Conservation (phyloP, 805 yeast species). For the Starmerella cellae region DNA sequence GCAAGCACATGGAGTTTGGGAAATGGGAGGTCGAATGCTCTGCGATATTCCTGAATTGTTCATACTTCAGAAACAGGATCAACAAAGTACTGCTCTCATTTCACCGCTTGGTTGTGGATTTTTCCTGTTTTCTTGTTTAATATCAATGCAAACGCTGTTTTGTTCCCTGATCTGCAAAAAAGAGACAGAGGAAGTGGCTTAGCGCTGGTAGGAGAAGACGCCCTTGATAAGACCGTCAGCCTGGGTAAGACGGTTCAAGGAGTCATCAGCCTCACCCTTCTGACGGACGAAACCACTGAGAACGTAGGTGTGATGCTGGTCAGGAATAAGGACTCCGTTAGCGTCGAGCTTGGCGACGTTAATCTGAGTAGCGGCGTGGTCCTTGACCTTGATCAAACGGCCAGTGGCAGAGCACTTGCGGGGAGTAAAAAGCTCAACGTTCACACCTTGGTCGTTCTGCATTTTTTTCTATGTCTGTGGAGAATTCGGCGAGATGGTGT, state of each 20-base stretch:
- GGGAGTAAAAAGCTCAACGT: conserved; percentile 99
- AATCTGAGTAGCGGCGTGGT: conserved; percentile 98
- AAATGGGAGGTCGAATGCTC: no score
- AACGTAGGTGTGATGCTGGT: conserved; percentile 87
- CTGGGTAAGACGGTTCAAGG: conserved; percentile 98
- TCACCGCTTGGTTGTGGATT: no score
- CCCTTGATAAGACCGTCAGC: conserved; percentile 95
- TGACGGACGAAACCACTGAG: conserved; percentile 94
- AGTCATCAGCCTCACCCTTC: conserved; percentile 99
- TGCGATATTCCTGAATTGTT: no score
- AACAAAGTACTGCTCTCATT: no score
- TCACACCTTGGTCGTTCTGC: conserved; percentile 99
- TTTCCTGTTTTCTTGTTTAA: not conserved
- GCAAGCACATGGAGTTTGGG: no score
- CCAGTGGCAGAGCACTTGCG: conserved; percentile 99
- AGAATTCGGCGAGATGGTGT: not conserved
- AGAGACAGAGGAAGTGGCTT: no score
- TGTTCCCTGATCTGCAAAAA: not conserved
- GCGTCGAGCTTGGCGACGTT: conserved; percentile 97
- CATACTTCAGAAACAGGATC: no score
- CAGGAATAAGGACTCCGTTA: conserved; percentile 88
- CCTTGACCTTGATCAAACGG: conserved; percentile 99
- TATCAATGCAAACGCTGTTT: not conserved
- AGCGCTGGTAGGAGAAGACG: conserved; percentile 31
- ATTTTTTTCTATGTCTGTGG: conserved; percentile 33